Evolutionary conservation across 2,329 filamentous ascomycete species (phyloP), one percentile per base, ranked within the genome.

Genomic region (Xylariaceae sp.): DNA sequence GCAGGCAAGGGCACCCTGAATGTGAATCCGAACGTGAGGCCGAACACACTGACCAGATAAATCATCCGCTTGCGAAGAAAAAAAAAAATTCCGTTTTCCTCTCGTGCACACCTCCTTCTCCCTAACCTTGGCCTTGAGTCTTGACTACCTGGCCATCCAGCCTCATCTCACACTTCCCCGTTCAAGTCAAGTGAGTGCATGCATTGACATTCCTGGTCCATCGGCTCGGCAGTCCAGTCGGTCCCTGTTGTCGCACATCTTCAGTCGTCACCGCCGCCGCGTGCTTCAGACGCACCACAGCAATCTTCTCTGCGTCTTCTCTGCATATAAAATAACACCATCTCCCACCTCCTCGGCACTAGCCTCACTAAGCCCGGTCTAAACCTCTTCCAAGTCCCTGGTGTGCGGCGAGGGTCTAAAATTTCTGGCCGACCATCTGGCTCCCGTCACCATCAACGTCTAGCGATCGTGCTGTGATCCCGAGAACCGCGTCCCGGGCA

Each of bases 331-430:
- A 54, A 54, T 38, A 45, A 47, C 44, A 52, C 54, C 51, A 50
- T 52, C 46, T 45, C 51, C 53, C 51, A 52, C 53, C 49, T 51
- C 54, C 49, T 57, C 46, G 50, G 51, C 56, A 56, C 56, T 59
- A 59, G 43, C 54, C 48, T 55, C 55, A 55, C 55, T 59, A 54
- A 59, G 52, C 51, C 54, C 51, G 49, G 50, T 50, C 55, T 56
- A 57, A 57, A 53, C 55, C 44, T 40, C 43, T 51, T 49, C 49
- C 42, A 51, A 46, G 45, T 37, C 42, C 39, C 49, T 43, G 38
- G 45, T 17, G 18, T 35, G 28, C 16, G 7, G 12, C 18, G 34
- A 22, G 30, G 39, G 41, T 41, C 42, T 41, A 44, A 32, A 17
- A 32, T 26, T 26, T 26, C 22, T 26, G 22, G 22, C 11, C 35